Evolutionary conservation across 768 basidiomycete species (phyloP).

Genomic region (Rhizopogon vesiculosus): DNA sequence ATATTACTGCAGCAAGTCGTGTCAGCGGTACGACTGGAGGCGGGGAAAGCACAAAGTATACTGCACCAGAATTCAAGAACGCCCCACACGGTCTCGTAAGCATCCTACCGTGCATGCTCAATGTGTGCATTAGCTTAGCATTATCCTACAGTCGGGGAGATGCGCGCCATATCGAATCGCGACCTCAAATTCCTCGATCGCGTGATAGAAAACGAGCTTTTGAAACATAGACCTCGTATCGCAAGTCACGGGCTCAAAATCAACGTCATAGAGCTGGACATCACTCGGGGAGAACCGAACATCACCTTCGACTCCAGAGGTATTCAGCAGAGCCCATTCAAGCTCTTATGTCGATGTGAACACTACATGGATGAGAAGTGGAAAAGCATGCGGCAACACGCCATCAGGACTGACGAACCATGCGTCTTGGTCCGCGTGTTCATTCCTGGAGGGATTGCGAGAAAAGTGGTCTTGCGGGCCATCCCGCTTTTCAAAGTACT

Average conservation of each 20-base stretch:
- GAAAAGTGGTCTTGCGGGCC: slow-evolving; percentile 22
- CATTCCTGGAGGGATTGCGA: slow-evolving; percentile 20
- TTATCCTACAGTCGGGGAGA: slow-evolving; percentile 13
- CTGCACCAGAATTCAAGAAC: slow-evolving; percentile 15
- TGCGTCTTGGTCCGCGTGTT: slow-evolving; percentile 22
- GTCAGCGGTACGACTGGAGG: slow-evolving; percentile 24
- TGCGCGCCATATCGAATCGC: slow-evolving; percentile 17
- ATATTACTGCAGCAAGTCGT: slow-evolving; percentile 22
- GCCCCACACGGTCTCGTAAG: slow-evolving; percentile 15
- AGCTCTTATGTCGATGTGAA: slow-evolving; percentile 20
- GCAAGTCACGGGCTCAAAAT: slow-evolving; percentile 10
- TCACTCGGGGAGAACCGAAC: slow-evolving; percentile 8
- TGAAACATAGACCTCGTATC: slow-evolving; percentile 12
- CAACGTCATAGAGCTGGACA: slow-evolving; percentile 21
- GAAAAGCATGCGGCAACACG: slow-evolving; percentile 16
- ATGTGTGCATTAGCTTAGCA: not conserved
- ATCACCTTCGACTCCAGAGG: slow-evolving; percentile 18
- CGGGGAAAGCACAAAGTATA: slow-evolving; percentile 24
- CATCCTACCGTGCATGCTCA: not conserved
- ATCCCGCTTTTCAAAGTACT: slow-evolving; percentile 17
- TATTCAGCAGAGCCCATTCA: slow-evolving; percentile 17
- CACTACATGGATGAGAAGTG: slow-evolving; percentile 16
- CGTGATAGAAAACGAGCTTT: slow-evolving; percentile 21
- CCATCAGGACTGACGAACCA: slow-evolving; percentile 8
- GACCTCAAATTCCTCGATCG: slow-evolving; percentile 23